Base-by-base conservation (phyloP, 1,139 yeast species). In the Suhomyces chickasaworum region DNA sequence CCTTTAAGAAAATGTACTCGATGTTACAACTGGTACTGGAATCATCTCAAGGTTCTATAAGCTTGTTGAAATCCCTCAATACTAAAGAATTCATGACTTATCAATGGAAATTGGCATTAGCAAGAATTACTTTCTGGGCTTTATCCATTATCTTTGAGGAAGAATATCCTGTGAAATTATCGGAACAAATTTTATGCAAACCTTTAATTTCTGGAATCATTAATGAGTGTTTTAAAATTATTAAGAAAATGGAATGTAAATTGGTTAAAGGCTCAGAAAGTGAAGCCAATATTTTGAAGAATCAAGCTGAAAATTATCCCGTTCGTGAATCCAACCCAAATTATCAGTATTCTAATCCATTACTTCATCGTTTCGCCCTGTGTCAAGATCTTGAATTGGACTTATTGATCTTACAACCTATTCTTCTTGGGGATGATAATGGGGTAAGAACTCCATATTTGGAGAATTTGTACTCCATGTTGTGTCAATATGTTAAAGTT, bases 381-480 rank as follows among this genome's bases (percentile, higher is more conserved):
- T 77, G 73, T 46, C 64, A 71, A 44, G 78, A 78, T 43, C 63
- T 88, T 48, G 82, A 84, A 51, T 72, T 86, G 41, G 97, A 90
- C 65, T 73, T 89, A 59, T 70, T 89, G 41, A 69, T 90, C 47
- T 74, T 90, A 50, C 95, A 89, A 62, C 96, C 97, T 3, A 90
- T 90, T 48, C 71, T 90, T 46, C 71, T 89, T 49, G 96, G 95
- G 15, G 97, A 89, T 66, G 96, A 89, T 63, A 80, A 80, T 59
- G 84, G 87, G 39, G 83, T 89, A 45, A 84, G 88, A 61, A 88
- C 97, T 1, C 97, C 97, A 3, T 90, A 90, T 62, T 75, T 90
- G 64, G 97, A 90, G 66, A 88, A 89, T 58, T 70, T 89, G 49
- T 90, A 89, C 63, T 89, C 96, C 2, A 79, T 85, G 49, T 72